phyloP scores from a whole-genome alignment of 352 stramenopile genomes.

The Pythium brassicae region DNA sequence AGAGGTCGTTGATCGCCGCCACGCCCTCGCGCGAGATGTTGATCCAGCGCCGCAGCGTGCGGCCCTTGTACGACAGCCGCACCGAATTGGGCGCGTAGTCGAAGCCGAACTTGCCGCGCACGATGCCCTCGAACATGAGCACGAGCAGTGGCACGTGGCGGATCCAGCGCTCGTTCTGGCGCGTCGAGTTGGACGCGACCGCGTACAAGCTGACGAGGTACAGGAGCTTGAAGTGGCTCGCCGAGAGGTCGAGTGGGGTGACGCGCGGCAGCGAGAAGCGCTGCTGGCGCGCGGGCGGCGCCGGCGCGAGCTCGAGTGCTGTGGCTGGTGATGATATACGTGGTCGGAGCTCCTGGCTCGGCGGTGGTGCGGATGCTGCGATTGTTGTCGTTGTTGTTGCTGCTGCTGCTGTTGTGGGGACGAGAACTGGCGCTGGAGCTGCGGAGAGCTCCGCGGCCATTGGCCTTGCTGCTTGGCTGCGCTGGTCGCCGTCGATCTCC shows the following conservation, averaged over 20 bases:
- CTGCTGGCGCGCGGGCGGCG: not conserved
- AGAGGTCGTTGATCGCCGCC: conserved; percentile 93
- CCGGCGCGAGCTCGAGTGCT: not conserved
- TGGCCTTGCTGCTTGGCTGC: not conserved
- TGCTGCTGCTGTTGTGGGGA: not conserved
- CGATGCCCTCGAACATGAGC: conserved; percentile 96
- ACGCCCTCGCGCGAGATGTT: conserved; percentile 96
- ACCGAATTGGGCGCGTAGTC: conserved; percentile 95
- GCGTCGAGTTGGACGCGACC: conserved; percentile 77
- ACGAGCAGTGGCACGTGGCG: conserved; percentile 94
- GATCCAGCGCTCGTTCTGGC: conserved; percentile 95
- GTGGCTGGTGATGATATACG: not conserved
- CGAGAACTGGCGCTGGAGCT: not conserved
- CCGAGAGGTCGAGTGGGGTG: conserved; percentile 57
- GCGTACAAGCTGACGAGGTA: conserved; percentile 96
- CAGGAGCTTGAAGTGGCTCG: conserved; percentile 96
- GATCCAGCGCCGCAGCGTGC: conserved; percentile 80
- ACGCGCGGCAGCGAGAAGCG: not conserved
- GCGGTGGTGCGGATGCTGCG: not conserved
- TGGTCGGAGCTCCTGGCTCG: not conserved
- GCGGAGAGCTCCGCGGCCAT: conserved; percentile 1
- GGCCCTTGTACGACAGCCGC: conserved; percentile 90
- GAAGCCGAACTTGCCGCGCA: conserved; percentile 92
- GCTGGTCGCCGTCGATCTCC: no score
- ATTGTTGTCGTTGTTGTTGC: not conserved